Percentiles rank a stretch among this genome's conserved stretches.
phyloP scores from a whole-genome alignment of 2,329 filamentous ascomycete genomes.

The Apiospora rasikravindrae region DNA sequence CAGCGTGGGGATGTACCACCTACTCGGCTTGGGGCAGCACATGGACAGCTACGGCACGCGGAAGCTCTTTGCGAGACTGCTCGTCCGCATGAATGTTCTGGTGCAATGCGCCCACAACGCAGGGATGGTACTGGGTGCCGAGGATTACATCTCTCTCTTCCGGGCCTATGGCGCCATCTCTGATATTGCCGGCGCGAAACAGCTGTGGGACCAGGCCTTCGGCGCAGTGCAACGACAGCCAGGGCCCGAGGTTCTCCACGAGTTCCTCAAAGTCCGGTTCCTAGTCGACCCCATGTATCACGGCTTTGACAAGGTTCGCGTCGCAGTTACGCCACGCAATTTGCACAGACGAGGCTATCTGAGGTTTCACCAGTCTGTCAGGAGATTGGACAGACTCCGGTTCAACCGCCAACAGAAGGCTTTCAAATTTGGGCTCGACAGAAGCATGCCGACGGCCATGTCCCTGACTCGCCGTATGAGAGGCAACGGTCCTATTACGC shows the following conservation, averaged over 20 bases:
- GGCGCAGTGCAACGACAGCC: conserved; percentile 28
- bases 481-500: not conserved
- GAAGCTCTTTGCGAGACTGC: conserved; percentile 44
- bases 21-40: conserved; percentile 42
- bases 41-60: conserved; percentile 53
- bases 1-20: conserved; percentile 45
- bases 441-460: conserved; percentile 25
- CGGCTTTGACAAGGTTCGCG: conserved; percentile 48
- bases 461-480: not conserved
- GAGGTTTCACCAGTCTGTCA: conserved; percentile 14
- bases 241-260: conserved; percentile 40
- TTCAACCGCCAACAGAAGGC: conserved; percentile 22
- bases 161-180: conserved; percentile 53
- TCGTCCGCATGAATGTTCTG: conserved; percentile 43
- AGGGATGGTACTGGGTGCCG: conserved; percentile 36
- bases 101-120: conserved; percentile 38
- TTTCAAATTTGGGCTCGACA: conserved; percentile 40
- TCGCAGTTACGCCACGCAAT: conserved; percentile 47
- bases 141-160: conserved; percentile 52
- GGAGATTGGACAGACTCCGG: conserved; percentile 32
- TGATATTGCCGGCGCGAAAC: conserved; percentile 41
- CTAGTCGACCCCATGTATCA: conserved; percentile 52
- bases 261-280: conserved; percentile 55
- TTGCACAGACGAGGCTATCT: conserved; percentile 35
- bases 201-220: conserved; percentile 43